Conservation (phyloP, 1,284 basidiomycete genomes). For the Trichosporon inkin region DNA sequence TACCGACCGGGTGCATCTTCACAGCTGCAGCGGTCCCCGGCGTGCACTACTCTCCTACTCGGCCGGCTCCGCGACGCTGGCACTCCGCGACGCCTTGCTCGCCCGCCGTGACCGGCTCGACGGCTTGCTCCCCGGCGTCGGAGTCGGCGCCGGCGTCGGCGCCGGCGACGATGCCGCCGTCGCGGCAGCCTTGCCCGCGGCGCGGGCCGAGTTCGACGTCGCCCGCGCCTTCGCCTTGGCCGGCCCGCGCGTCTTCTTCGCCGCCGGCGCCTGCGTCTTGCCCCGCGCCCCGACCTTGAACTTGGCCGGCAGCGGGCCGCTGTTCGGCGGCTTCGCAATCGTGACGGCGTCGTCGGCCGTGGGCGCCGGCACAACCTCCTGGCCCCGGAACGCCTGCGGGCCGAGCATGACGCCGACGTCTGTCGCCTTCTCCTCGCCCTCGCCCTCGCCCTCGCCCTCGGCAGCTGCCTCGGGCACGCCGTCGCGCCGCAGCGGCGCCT, state of each 20-base stretch:
- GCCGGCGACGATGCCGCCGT: not conserved
- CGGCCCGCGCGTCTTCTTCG: not conserved
- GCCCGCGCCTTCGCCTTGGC: not conserved
- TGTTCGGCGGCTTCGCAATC: not conserved
- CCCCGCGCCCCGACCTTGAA: not conserved
- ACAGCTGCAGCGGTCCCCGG: no score
- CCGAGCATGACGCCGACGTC: not conserved
- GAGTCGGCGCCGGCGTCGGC: not conserved
- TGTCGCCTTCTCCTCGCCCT: not conserved
- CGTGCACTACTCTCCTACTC: not conserved
- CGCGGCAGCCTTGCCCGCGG: not conserved
- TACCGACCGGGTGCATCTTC: no score
- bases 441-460: not conserved
- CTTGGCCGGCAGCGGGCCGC: not conserved
- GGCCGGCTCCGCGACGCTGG: not conserved
- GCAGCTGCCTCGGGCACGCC: not conserved
- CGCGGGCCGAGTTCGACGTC: not conserved
- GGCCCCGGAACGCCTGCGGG: constrained; percentile 2
- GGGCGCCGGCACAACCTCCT: not conserved
- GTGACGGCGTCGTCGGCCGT: not conserved
- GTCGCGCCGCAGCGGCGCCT: constrained; percentile 1
- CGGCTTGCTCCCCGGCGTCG: not conserved
- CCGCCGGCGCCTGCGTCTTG: not conserved
- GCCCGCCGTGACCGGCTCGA: not conserved
- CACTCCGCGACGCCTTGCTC: not conserved